Base-by-base conservation (phyloP, 164 flowering plant genomes). In the Hamamelis virginiana region DNA sequence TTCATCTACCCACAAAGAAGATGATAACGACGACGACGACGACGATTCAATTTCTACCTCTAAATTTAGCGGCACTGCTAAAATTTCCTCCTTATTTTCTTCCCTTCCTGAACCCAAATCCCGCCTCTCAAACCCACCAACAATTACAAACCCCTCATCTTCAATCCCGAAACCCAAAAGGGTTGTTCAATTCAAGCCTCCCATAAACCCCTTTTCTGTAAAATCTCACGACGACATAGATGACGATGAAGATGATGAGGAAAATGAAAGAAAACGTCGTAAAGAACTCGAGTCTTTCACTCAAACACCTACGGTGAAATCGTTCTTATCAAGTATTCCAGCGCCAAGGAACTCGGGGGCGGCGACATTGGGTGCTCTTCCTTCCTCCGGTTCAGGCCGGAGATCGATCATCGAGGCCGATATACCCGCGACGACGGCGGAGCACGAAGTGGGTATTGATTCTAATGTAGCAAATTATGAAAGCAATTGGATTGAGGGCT, bases 121-220 rank as follows among this genome's bases (percentile, higher is more conserved):
- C 48, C 67, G 8, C 59, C 50, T 44, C 28, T 18, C 70, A n/a
- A 41, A 10, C 9, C 55, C 38, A 0, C 68, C 50, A 41, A 59
- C 68, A 28, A 25, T 33, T 10, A 14, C 62, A 6, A 51, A 9
- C 45, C 23, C 38, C 45, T 46, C 75, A 13, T 72, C 77, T 28
- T 62, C 74, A 10, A 41, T 23, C 6, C 60, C 73, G 46, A 67
- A 57, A 5, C 78, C 84, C 47, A 91, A 83, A 77, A 83, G 73
- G 76, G 84, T 94, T 11, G 86, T 94, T 52, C 91, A 83, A 69
- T 80, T 91, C 69, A 82, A 67, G 74, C 94, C 88, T 19, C 97
- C 93, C 3, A 9, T 82, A 13, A 68, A 56, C 67, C 79, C 80
- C 2, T 16, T 65, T 57, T 12, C 70, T 11, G 2, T 23, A 6